phyloP scores from a whole-genome alignment of 768 basidiomycete species.

The Leucogyrophana mollusca region DNA sequence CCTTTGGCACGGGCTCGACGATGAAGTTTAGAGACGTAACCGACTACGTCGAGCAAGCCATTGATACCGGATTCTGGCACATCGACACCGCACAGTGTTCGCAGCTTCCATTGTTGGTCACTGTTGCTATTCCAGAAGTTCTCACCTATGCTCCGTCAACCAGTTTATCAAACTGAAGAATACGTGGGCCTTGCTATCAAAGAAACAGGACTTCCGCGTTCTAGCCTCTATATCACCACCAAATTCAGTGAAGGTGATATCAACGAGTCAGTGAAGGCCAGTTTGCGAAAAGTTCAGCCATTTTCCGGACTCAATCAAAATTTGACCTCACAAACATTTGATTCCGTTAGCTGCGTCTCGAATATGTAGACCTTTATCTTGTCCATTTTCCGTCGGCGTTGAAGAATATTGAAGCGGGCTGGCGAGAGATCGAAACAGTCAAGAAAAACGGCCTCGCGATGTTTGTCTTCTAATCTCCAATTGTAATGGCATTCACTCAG shows the following conservation, averaged over 20 bases:
- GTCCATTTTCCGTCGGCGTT: constrained; percentile 49
- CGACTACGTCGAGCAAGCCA: constrained; percentile 52
- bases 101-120: constrained; percentile 5
- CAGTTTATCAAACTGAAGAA: constrained; percentile 31
- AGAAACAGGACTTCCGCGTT: constrained; percentile 45
- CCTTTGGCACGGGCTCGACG: constrained; percentile 56
- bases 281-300: constrained; percentile 45
- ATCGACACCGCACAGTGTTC: constrained; percentile 61
- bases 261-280: constrained; percentile 40
- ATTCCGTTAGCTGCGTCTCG: constrained; percentile 50
- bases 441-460: constrained; percentile 40
- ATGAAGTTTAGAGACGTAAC: constrained; percentile 47
- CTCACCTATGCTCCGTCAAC: not conserved
- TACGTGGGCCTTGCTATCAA: constrained; percentile 39
- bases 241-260: constrained; percentile 47
- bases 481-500: constrained; percentile 8
- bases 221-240: constrained; percentile 51
- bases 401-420: constrained; percentile 37
- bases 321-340: not conserved
- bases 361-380: constrained; percentile 68
- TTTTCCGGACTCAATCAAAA: not conserved
- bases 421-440: constrained; percentile 58
- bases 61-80: constrained; percentile 61
- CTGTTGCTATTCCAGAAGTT: no score
- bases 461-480: not conserved